A percentile compares a stretch with the other conserved stretches of the same genome.
Evolutionary conservation across 2,329 filamentous ascomycete species (phyloP).

Genomic region (Endocalyx cinctus): DNA sequence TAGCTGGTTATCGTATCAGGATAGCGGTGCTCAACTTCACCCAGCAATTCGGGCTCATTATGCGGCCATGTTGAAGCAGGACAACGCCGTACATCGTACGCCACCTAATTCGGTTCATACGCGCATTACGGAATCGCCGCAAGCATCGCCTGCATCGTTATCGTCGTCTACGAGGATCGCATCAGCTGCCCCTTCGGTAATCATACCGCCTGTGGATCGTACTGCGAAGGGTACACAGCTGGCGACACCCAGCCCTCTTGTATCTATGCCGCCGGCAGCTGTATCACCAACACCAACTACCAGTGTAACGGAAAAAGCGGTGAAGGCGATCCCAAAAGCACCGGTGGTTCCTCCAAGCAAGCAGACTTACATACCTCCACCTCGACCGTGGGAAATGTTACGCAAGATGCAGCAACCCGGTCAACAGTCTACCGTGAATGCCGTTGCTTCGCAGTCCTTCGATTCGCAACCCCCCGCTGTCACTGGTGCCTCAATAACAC

Average conservation of each 20-base stretch:
- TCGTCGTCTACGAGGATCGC: not conserved
- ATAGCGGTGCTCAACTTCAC: slow-evolving; percentile 18
- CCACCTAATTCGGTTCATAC: too few relatives aligned
- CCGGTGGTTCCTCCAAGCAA: slow-evolving; percentile 10
- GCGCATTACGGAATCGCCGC: too few relatives aligned
- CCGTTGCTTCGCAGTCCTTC: slow-evolving; percentile 2
- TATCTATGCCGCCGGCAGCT: slow-evolving; percentile 6
- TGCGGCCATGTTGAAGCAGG: slow-evolving; percentile 23
- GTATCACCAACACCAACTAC: not conserved
- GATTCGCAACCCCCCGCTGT: slow-evolving; percentile 1
- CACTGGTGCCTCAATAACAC: slow-evolving; percentile 3
- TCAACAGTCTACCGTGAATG: slow-evolving; percentile 3
- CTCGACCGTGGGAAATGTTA: slow-evolving; percentile 27
- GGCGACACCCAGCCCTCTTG: slow-evolving; percentile 10
- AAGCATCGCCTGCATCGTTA: slow-evolving; percentile 1
- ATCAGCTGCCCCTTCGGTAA: not conserved
- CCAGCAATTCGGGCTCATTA: slow-evolving; percentile 28
- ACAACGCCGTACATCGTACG: too few relatives aligned
- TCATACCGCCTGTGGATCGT: slow-evolving; percentile 3
- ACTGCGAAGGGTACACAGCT: slow-evolving; percentile 5
- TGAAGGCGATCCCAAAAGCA: too few relatives aligned
- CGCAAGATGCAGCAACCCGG: slow-evolving; percentile 16
- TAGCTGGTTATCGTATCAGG: slow-evolving; percentile 10
- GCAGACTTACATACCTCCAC: slow-evolving; percentile 25
- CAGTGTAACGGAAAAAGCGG: not conserved